Evolutionary conservation across 345 rosid species (phyloP).

Genomic region (Citrus medica): DNA sequence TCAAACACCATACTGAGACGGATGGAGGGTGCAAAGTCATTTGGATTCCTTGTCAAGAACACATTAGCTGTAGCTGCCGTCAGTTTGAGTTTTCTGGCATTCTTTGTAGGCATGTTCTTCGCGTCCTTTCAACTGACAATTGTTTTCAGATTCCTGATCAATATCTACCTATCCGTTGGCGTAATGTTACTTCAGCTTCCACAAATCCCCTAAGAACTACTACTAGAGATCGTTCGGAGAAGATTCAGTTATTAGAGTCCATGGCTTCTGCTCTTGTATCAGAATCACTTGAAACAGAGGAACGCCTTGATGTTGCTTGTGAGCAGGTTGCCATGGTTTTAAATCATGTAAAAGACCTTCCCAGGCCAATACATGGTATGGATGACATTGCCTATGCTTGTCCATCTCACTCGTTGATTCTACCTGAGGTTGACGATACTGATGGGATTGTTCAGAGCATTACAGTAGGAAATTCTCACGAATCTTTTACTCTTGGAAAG

Average conservation of each 20-base stretch:
- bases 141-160: slow-evolving; percentile 61
- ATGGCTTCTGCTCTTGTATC: slow-evolving; percentile 43
- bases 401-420: slow-evolving; percentile 44
- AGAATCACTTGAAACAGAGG: slow-evolving; percentile 50
- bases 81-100: slow-evolving; percentile 55
- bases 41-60: slow-evolving; percentile 48
- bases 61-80: slow-evolving; percentile 53
- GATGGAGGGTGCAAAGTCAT: slow-evolving; percentile 48
- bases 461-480: slow-evolving; percentile 32
- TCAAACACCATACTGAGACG: slow-evolving; percentile 48
- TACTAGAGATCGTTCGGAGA: slow-evolving; percentile 28
- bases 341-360: slow-evolving; percentile 39
- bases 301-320: slow-evolving; percentile 53
- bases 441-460: slow-evolving; percentile 42
- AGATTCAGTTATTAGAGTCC: slow-evolving; percentile 46
- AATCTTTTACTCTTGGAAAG: slow-evolving; percentile 32
- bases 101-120: slow-evolving; percentile 59
- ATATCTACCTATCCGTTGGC: slow-evolving; percentile 45
- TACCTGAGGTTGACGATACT: slow-evolving; percentile 43
- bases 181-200: slow-evolving; percentile 15
- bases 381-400: slow-evolving; percentile 30
- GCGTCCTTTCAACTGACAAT: slow-evolving; percentile 54
- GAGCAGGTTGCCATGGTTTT: slow-evolving; percentile 40
- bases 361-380: slow-evolving; percentile 23
- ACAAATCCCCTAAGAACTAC: slow-evolving; percentile 14